Conservation (phyloP, 805 yeast genomes). For the Wickerhamiella shivajii region DNA sequence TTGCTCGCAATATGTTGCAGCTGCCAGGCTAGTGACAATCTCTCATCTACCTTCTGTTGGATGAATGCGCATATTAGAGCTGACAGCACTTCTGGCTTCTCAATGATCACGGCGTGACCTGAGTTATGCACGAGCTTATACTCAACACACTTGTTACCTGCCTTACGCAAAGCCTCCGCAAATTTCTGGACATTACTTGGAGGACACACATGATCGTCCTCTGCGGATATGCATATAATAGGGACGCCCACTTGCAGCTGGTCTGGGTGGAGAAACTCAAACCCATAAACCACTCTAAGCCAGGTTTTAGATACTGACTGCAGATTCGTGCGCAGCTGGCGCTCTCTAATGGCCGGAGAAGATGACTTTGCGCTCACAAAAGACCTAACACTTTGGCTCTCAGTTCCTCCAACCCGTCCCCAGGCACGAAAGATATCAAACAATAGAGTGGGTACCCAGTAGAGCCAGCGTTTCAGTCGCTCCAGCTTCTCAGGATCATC, state of each 20-base stretch:
- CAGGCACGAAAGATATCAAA: slow-evolving; percentile 41
- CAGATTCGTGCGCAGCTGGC: slow-evolving; percentile 59
- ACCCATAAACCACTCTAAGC: slow-evolving; percentile 39
- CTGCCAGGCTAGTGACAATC: slow-evolving; percentile 60
- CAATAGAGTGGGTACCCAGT: slow-evolving; percentile 22
- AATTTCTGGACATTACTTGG: slow-evolving; percentile 25
- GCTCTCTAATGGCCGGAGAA: slow-evolving; percentile 30
- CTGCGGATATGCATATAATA: slow-evolving; percentile 45
- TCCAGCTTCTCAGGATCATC: slow-evolving; percentile 7
- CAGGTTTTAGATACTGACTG: slow-evolving; percentile 43
- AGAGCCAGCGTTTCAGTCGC: slow-evolving; percentile 16
- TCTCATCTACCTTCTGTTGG: slow-evolving; percentile 33
- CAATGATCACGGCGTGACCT: slow-evolving; percentile 52
- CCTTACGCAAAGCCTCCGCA: slow-evolving; percentile 19
- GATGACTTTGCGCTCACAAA: slow-evolving; percentile 30
- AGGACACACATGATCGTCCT: slow-evolving; percentile 43
- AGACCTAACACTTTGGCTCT: slow-evolving; percentile 44
- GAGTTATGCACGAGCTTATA: slow-evolving; percentile 26
- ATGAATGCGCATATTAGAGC: slow-evolving; percentile 40
- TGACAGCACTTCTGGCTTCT: slow-evolving; percentile 50
- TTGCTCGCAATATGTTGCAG: slow-evolving; percentile 35
- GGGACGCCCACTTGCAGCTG: slow-evolving; percentile 35
- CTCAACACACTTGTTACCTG: slow-evolving; percentile 17
- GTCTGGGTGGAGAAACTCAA: slow-evolving; percentile 28
- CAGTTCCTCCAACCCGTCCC: slow-evolving; percentile 50